Conservation (phyloP, 2,329 filamentous ascomycete species). For the Pestalotiopsis fici region DNA sequence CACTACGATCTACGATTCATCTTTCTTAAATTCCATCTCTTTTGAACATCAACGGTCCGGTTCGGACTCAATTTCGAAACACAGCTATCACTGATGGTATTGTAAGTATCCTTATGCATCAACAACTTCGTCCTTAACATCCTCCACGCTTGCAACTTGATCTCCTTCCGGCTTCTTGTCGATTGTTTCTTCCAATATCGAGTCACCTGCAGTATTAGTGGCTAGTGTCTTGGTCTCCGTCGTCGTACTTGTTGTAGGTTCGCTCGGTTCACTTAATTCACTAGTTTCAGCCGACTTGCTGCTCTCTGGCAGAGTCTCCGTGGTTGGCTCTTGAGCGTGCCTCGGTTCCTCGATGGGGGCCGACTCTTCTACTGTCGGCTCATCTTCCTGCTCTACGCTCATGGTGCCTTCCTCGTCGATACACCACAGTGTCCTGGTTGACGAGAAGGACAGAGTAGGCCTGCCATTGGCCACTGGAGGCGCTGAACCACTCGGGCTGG, state of each 20-base stretch:
- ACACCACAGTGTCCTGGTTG: constrained; percentile 50
- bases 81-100: background rate
- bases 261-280: background rate
- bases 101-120: constrained; percentile 2
- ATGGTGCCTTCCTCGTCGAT: constrained; percentile 53
- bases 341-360: constrained; percentile 8
- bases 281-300: background rate
- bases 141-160: constrained; percentile 27
- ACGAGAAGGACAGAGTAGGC: constrained; percentile 47
- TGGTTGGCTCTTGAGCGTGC: background rate
- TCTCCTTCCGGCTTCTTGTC: constrained; percentile 27
- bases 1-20: background rate
- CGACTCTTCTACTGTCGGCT: constrained; percentile 8
- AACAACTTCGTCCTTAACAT: constrained; percentile 25
- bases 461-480: constrained; percentile 28
- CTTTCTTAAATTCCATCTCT: background rate
- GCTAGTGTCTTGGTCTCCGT: constrained; percentile 28
- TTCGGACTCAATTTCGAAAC: background rate
- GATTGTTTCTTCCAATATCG: constrained; percentile 29
- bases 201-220: constrained; percentile 31
- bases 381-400: constrained; percentile 31
- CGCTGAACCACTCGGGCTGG: constrained; percentile 34
- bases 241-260: background rate
- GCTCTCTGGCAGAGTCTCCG: background rate
- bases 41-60: background rate